Evolutionary conservation across 164 flowering plant species (phyloP), one percentile per base, ranked within the genome.

Genomic region (Warburgia ugandensis): DNA sequence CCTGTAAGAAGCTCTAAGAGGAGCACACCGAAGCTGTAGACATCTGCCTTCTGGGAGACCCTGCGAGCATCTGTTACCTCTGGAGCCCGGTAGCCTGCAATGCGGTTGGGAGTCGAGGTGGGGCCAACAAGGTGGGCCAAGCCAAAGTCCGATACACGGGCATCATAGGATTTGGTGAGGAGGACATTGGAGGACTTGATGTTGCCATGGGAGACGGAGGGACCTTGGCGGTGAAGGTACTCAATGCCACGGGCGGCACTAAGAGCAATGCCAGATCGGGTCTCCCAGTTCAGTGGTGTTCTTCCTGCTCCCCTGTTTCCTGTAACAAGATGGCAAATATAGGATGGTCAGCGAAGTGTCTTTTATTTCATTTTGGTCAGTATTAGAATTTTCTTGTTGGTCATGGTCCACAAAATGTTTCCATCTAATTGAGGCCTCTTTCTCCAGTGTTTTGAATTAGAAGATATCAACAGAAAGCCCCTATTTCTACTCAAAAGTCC

Each of bases 1-100:
- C 95, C 95, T 1, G 95, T 90, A 10, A 90, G 76, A 64, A 90
- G 58, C 62, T 90, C 97, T 65, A 90, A 55, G 8, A 90, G 70
- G 58, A 86, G 58, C 10, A 86, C 82, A 1, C 97, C 97, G 36
- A 86, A 90, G 60, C 95, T 86, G 78, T 84, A 86, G n/a, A 90
- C 85, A 61, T 90, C 97, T 0, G 90, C 94, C 54, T 84, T 86
- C 36, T 80, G 95, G 8, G 97, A 86, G 27, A 82, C 75, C 62
- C 65, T 78, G 35, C 68, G 84, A 45, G 78, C 58, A 40, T 86
- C 91, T 0, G 88, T 84, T 19, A 86, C 88, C 67, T 90, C 97
- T 2, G 94, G 97, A 10, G 97, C 97, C 11, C 91, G 86, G 43
- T 90, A 90, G 26, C 94, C 95, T 12, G 74, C 78, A 37, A 82